Evolutionary conservation across 768 basidiomycete species (phyloP).

Genomic region (Trametes cubensis): DNA sequence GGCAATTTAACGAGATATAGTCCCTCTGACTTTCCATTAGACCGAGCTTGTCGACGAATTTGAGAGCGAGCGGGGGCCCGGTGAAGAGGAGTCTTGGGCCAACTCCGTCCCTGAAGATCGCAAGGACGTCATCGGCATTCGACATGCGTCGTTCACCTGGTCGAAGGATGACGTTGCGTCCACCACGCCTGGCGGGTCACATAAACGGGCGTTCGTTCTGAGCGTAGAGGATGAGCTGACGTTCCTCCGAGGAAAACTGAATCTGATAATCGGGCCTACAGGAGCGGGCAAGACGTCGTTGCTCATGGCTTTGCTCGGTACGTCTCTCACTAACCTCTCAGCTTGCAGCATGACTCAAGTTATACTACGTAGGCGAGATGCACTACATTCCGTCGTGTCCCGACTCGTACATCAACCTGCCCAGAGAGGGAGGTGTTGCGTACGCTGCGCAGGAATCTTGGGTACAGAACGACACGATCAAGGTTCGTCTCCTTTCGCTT

Average conservation of each 20-base stretch:
- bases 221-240: constrained; percentile 50
- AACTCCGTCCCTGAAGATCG: constrained; percentile 2
- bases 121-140: constrained; percentile 22
- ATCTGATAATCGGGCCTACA: constrained; percentile 62
- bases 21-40: not conserved
- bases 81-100: not conserved
- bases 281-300: constrained; percentile 62
- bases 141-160: constrained; percentile 27
- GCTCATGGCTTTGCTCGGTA: constrained; percentile 33
- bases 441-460: constrained; percentile 54
- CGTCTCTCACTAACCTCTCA: not conserved
- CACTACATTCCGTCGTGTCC: constrained; percentile 35
- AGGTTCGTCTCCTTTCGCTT: constrained; percentile 20
- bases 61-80: constrained; percentile 1
- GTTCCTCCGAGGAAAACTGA: constrained; percentile 54
- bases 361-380: constrained; percentile 33
- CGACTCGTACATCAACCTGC: constrained; percentile 45
- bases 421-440: constrained; percentile 47
- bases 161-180: constrained; percentile 1
- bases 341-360: not conserved
- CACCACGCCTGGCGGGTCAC: constrained; percentile 6
- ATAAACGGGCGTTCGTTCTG: constrained; percentile 48
- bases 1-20: not conserved
- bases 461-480: constrained; percentile 50
- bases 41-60: constrained; percentile 28